Evolutionary conservation across 108 stramenopile genomes (phyloP), one percentile per base, ranked within the genome.

Genomic region (Chaetoceros tenuissimus): DNA sequence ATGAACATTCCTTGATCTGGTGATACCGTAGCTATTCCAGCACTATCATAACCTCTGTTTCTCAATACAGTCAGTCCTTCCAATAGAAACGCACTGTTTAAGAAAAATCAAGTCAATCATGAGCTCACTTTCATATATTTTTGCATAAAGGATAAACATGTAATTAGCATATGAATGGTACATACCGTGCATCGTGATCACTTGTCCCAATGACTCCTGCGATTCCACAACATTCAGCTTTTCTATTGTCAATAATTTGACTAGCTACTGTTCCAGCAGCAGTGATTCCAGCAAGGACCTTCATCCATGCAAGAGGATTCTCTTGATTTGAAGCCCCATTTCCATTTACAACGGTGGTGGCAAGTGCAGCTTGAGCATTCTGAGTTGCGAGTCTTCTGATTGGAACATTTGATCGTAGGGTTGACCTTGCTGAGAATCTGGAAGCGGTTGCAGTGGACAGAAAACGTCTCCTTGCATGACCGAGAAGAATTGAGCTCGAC

Each of bases 31-130:
- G 94, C 96, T 23, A 99, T 74, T 30, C 99, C 99, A 8, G 99
- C 96, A 56, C 90, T 93, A 57, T 99, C 99, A 66, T 99, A 99
- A 23, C 99, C 99, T 2, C 99, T 86, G 58, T 97, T 98, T 71
- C 96, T 94, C 62, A 99, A 73, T 56, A 98, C 89, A 22, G 87
- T 82, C 49, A 99, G 72, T 22, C 97, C 99, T 52, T 98, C 94
- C 27, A 97, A 20, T 27, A 99, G 67, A 63, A 94, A 89, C 18
- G 64, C 68, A 28, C 76, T 69, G 30, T 51, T 48, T 71, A 71
- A 16, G 56, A 62, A 47, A 56, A 54, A 48, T 3, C 13, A 31
- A 40, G 53, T 31, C 50, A n/a, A 28, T 44, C 30, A 0, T 31
- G 0, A 0, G 24, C 46, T 54, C 21, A 26, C 21, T 16, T 10